phyloP scores from a whole-genome alignment of 75 land plant species.

The Gnetum montanum region DNA sequence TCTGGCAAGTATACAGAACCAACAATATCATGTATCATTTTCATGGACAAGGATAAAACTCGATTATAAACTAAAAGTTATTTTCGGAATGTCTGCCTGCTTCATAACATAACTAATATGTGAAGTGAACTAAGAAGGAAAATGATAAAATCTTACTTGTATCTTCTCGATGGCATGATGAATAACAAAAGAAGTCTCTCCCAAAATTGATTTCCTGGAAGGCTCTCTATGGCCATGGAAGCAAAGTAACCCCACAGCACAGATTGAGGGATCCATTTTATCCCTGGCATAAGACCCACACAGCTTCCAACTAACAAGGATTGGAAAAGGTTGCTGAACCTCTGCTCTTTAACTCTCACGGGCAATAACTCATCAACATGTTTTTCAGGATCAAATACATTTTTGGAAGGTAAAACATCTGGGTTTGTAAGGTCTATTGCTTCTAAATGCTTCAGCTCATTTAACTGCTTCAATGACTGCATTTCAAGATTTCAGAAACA shows the following conservation, averaged over 20 bases:
- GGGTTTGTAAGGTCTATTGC: constrained; percentile 27
- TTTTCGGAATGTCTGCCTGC: neutral
- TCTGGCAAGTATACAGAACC: neutral
- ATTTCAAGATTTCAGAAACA: too few species aligned
- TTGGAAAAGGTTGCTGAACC: constrained; percentile 28
- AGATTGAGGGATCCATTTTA: constrained; percentile 25
- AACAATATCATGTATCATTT: too few species aligned
- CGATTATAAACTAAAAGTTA: too few species aligned
- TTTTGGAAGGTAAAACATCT: constrained; percentile 10
- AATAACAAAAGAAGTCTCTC: constrained; percentile 25
- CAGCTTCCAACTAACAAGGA: constrained; percentile 27
- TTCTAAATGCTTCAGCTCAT: constrained; percentile 42
- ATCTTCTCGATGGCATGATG: constrained; percentile 17
- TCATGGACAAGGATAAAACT: too few species aligned
- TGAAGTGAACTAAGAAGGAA: neutral
- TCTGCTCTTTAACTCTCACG: constrained; percentile 34
- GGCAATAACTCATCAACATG: constrained; percentile 27
- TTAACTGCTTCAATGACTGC: constrained; percentile 16
- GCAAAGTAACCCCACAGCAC: constrained; percentile 40
- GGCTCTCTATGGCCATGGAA: constrained; percentile 32
- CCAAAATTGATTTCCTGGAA: constrained; percentile 42
- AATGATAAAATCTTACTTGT: too few species aligned
- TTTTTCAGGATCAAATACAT: constrained; percentile 25
- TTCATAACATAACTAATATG: neutral
- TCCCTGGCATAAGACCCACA: constrained; percentile 25